Conservation (phyloP, 202 grass and related monocot species). For the Setaria viridis region DNA sequence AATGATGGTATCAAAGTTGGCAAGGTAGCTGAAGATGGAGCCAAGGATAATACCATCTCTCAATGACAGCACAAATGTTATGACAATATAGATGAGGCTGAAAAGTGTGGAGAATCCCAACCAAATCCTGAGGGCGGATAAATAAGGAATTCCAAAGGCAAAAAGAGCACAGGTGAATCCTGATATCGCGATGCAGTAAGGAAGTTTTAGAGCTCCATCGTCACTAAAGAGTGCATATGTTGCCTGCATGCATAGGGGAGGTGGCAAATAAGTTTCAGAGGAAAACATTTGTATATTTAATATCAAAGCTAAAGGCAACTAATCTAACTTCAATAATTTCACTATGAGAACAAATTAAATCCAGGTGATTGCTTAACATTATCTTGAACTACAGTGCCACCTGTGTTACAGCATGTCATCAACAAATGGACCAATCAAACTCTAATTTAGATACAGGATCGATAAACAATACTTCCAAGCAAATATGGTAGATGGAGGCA, state of each 20-base stretch:
- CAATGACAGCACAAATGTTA: slow-evolving; percentile 74
- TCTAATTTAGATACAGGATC: neutral
- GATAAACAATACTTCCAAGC: neutral
- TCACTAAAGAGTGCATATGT: slow-evolving; percentile 82
- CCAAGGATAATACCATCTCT: slow-evolving; percentile 73
- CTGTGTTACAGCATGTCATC: neutral
- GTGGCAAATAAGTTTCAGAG: slow-evolving; percentile 19
- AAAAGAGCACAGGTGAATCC: slow-evolving; percentile 84
- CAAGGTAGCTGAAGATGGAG: slow-evolving; percentile 19
- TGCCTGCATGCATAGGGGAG: slow-evolving; percentile 59
- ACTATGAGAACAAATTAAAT: neutral
- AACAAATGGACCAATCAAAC: slow-evolving; percentile 23
- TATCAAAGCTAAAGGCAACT: neutral
- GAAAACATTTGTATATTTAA: neutral
- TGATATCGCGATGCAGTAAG: slow-evolving; percentile 90
- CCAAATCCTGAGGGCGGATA: slow-evolving; percentile 93
- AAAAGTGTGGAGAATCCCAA: slow-evolving; percentile 91
- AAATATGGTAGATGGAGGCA: neutral
- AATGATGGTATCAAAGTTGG: slow-evolving; percentile 24
- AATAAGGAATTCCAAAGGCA: slow-evolving; percentile 85
- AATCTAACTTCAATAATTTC: neutral
- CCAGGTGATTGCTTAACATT: neutral
- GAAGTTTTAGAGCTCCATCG: slow-evolving; percentile 79
- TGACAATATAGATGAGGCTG: slow-evolving; percentile 89
- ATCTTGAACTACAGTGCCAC: neutral